phyloP scores from a whole-genome alignment of 768 basidiomycete species.

The Boletus coccyginus region DNA sequence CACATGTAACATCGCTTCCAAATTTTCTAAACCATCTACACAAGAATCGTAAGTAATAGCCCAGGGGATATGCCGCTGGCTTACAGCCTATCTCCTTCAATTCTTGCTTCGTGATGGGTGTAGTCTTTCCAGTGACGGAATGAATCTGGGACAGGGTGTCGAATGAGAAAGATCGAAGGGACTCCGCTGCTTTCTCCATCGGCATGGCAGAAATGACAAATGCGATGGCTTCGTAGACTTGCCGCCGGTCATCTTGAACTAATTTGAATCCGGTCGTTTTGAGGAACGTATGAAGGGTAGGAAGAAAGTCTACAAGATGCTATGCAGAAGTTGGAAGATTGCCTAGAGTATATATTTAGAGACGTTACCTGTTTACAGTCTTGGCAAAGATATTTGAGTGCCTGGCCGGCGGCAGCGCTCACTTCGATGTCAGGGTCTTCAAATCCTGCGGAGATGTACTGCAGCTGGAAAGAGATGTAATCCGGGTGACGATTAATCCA shows the following conservation, averaged over 20 bases:
- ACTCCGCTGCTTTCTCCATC: slow-evolving; percentile 81
- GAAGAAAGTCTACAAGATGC: slow-evolving; percentile 90
- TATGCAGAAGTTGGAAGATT: slow-evolving; percentile 28
- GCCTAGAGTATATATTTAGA: slow-evolving; percentile 5
- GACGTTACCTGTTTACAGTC: slow-evolving; percentile 80
- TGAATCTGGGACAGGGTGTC: slow-evolving; percentile 83
- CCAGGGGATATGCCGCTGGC: slow-evolving; percentile 23
- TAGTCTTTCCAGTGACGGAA: slow-evolving; percentile 50
- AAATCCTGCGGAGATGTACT: slow-evolving; percentile 92
- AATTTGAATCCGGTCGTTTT: slow-evolving; percentile 76
- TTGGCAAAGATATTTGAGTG: slow-evolving; percentile 94
- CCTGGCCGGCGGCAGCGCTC: slow-evolving; percentile 90
- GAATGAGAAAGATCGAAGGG: slow-evolving; percentile 80
- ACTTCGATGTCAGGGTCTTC: slow-evolving; percentile 79
- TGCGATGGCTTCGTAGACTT: slow-evolving; percentile 95
- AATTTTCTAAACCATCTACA: slow-evolving; percentile 82
- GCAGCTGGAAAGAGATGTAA: slow-evolving; percentile 81
- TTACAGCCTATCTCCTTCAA: slow-evolving; percentile 65
- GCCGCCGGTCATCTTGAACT: slow-evolving; percentile 80
- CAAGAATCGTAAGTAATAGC: slow-evolving; percentile 8
- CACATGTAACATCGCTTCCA: slow-evolving; percentile 88
- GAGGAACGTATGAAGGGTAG: slow-evolving; percentile 88
- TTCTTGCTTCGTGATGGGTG: slow-evolving; percentile 65
- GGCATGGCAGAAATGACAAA: slow-evolving; percentile 95
- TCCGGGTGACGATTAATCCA: slow-evolving; percentile 91